phyloP scores from a whole-genome alignment of 2,329 filamentous ascomycete species.

The Fusarium verticillioides region DNA sequence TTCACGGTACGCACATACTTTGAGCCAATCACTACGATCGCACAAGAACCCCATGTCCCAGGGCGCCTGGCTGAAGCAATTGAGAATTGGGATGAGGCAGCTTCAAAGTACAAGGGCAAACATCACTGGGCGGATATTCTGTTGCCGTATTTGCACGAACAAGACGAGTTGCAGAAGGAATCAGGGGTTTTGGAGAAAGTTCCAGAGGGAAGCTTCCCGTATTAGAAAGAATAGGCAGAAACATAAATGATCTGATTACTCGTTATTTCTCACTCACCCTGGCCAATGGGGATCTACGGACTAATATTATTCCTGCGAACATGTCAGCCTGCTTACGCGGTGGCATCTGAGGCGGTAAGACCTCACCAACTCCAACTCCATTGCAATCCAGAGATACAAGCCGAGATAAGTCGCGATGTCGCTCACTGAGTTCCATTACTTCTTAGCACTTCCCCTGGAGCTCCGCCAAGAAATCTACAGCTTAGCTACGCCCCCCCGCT shows the following conservation, averaged over 20 bases:
- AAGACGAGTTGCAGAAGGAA: constrained; percentile 20
- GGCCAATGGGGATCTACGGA: rapidly evolving
- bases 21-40: constrained; percentile 25
- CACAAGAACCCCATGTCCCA: constrained; percentile 27
- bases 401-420: background rate
- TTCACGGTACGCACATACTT: constrained; percentile 35
- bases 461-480: background rate
- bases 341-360: background rate
- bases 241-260: background rate
- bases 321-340: background rate
- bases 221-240: background rate
- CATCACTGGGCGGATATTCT: constrained; percentile 32
- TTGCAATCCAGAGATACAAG: background rate
- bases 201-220: constrained; percentile 21
- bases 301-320: background rate
- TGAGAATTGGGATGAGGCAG: constrained; percentile 31
- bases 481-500: background rate
- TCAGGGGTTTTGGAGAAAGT: constrained; percentile 7
- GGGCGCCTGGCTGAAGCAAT: constrained; percentile 25
- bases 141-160: constrained; percentile 25
- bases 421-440: background rate
- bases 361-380: background rate
- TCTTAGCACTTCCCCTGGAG: background rate
- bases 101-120: constrained; percentile 25
- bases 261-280: background rate